Conservation (phyloP, 2,329 filamentous ascomycete species). For the Penicillium sp. region DNA sequence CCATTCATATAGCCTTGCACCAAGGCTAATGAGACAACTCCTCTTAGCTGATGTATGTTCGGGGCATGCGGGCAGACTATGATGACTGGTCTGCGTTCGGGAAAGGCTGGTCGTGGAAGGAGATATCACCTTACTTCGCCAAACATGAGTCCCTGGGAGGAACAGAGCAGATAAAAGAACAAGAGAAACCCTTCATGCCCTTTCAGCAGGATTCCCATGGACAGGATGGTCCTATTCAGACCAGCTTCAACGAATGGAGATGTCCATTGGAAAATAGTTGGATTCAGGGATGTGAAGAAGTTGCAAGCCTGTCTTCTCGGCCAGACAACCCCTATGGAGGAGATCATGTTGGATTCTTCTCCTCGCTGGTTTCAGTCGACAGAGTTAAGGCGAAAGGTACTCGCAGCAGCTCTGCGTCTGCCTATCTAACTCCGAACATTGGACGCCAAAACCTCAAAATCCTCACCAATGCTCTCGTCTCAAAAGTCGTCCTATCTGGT, state of each 20-base stretch:
- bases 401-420: constrained; percentile 45
- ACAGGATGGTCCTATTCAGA: background rate
- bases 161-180: constrained; percentile 1
- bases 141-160: constrained; percentile 26
- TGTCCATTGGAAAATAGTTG: constrained; percentile 21
- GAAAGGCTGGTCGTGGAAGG: constrained; percentile 31
- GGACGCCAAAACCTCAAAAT: background rate
- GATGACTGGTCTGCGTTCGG: no score
- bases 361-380: constrained; percentile 36
- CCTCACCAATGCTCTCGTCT: background rate
- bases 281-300: constrained; percentile 20
- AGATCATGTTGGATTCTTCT: constrained; percentile 43
- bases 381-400: constrained; percentile 21
- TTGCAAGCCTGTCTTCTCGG: background rate
- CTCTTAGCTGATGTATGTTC: no score
- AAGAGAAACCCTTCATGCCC: constrained; percentile 15
- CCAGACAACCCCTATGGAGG: constrained; percentile 39
- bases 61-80: no score
- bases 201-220: background rate
- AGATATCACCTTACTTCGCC: constrained; percentile 18
- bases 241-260: background rate
- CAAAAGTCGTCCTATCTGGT: no score
- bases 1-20: no score
- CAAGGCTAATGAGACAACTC: no score
- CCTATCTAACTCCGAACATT: constrained; percentile 44